Conservation (phyloP, 2,329 filamentous ascomycete species). For the Botrytis medusae region DNA sequence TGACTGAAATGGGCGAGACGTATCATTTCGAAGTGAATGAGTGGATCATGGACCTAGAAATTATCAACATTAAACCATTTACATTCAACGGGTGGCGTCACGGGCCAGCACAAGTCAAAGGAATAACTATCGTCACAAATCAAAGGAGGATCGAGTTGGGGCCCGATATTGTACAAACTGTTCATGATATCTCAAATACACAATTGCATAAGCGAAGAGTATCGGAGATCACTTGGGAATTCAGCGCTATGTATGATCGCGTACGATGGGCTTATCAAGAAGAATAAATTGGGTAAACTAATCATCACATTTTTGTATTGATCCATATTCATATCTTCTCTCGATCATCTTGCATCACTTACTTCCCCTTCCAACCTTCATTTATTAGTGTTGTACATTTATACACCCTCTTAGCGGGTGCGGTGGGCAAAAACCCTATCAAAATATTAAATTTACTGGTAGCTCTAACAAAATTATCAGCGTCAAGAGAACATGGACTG, state of each 20-base stretch:
- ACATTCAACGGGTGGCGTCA: not conserved
- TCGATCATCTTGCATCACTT: too few species aligned
- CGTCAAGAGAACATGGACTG: too few species aligned
- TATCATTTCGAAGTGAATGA: slow-evolving; percentile 22
- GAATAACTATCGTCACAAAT: slow-evolving; percentile 21
- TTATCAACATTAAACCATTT: slow-evolving; percentile 11
- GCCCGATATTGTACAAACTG: not conserved
- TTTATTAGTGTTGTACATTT: too few species aligned
- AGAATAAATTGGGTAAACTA: too few species aligned
- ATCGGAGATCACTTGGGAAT: slow-evolving; percentile 21
- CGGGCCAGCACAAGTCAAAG: slow-evolving; percentile 19
- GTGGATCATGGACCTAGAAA: slow-evolving; percentile 21
- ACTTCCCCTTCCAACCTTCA: not conserved
- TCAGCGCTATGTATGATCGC: slow-evolving; percentile 24
- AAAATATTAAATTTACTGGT: fast-evolving
- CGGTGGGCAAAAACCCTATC: not conserved
- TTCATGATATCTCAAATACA: not conserved
- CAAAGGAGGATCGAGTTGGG: slow-evolving; percentile 18
- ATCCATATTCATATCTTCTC: too few species aligned
- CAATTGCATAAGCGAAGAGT: not conserved
- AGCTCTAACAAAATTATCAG: too few species aligned
- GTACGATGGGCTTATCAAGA: slow-evolving; percentile 13
- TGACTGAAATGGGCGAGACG: slow-evolving; percentile 22
- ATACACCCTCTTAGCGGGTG: not conserved
- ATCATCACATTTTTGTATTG: not conserved